phyloP scores from a whole-genome alignment of 352 stramenopile species.

The Phytopythium sindhum region DNA sequence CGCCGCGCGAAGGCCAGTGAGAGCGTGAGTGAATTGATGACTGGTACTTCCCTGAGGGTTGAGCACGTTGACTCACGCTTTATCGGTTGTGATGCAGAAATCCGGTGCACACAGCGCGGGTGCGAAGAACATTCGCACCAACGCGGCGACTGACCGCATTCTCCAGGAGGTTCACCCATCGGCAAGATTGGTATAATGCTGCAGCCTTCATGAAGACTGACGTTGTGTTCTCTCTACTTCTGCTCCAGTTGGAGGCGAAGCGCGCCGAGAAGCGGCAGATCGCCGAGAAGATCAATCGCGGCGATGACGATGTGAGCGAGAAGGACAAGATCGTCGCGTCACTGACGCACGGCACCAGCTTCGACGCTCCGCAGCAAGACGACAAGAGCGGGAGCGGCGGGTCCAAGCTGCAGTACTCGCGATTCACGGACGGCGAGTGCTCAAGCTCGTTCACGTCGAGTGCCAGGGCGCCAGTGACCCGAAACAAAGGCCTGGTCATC shows the following conservation, averaged over 20 bases:
- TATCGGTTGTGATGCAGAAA: conserved; percentile 9
- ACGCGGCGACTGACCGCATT: conserved; percentile 81
- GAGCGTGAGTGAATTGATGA: conserved; percentile 17
- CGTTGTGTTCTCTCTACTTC: not conserved
- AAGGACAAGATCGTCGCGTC: conserved; percentile 77
- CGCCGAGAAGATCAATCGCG: conserved; percentile 56
- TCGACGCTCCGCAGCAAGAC: conserved; percentile 1
- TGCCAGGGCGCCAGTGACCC: conserved; percentile 71
- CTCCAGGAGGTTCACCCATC: conserved; percentile 50
- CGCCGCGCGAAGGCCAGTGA: conserved; percentile 52
- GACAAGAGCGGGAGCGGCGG: not conserved
- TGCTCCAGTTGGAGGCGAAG: conserved; percentile 58
- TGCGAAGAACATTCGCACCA: conserved; percentile 70
- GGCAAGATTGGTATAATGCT: too few relatives aligned
- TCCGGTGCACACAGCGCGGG: conserved; percentile 10
- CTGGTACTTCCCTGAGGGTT: not conserved
- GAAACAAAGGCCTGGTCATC: conserved; percentile 44
- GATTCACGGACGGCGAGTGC: conserved; percentile 87
- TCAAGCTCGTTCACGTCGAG: conserved; percentile 96
- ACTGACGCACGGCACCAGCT: conserved; percentile 47
- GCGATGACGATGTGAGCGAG: conserved; percentile 53
- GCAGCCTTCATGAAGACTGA: not conserved
- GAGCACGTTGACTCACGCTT: not conserved
- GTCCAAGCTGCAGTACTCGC: conserved; percentile 55
- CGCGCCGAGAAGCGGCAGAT: conserved; percentile 61